Evolutionary conservation across 768 basidiomycete species (phyloP).

Genomic region (Leccinum disarticulatum): DNA sequence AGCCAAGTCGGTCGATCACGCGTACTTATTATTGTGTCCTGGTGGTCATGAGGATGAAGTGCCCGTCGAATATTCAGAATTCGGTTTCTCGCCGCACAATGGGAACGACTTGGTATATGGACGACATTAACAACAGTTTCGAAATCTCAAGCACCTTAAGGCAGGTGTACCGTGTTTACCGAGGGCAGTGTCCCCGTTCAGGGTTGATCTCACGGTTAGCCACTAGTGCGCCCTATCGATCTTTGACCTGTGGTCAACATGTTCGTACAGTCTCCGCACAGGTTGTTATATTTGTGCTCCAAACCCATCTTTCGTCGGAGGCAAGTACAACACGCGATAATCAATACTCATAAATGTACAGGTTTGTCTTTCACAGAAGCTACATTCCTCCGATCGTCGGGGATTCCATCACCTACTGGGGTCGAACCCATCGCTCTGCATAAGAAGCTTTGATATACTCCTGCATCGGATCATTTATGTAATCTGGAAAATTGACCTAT

Average conservation of each 20-base stretch:
- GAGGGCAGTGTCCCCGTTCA: background rate
- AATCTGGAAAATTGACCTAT: background rate
- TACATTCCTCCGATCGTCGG: background rate
- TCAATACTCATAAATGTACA: background rate
- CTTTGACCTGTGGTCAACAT: background rate
- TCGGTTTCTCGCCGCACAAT: no score
- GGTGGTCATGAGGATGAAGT: background rate
- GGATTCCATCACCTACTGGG: background rate
- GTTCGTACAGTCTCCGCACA: background rate
- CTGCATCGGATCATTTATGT: constrained; percentile 1
- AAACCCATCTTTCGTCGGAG: background rate
- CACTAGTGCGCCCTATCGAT: background rate
- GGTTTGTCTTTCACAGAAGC: background rate
- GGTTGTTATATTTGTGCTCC: background rate
- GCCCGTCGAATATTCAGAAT: no score
- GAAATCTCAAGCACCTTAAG: background rate
- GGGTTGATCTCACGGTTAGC: background rate
- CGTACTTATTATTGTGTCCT: background rate
- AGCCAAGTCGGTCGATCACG: background rate
- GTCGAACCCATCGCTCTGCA: constrained; percentile 4
- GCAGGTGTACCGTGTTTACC: background rate
- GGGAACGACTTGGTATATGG: no score
- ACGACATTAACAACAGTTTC: no score
- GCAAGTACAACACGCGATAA: background rate
- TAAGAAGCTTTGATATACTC: constrained; percentile 9